Percentiles rank a stretch among this genome's conserved stretches.
Conservation (phyloP, 2,329 filamentous ascomycete genomes). For the Scleromitrula shiraiana region DNA sequence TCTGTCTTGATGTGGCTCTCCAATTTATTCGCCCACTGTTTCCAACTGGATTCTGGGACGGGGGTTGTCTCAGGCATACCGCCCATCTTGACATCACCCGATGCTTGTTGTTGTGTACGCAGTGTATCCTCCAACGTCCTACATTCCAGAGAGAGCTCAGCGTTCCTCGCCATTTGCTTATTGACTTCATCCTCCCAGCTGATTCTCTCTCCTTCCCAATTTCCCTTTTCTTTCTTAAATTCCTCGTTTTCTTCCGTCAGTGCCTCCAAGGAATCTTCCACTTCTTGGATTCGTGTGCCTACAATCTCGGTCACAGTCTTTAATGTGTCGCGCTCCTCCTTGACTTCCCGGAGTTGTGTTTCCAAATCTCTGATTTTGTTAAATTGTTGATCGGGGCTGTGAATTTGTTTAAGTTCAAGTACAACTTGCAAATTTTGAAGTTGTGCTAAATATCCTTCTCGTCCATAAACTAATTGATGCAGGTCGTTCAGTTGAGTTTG, state of each 20-base stretch:
- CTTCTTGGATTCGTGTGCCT: neutral
- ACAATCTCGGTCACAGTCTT: neutral
- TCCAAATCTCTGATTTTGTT: neutral
- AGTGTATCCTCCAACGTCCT: slow-evolving; percentile 1
- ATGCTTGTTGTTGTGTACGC: neutral
- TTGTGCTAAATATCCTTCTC: neutral
- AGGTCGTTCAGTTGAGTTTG: neutral
- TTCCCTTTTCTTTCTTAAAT: neutral
- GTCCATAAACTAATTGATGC: neutral
- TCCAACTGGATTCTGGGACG: neutral
- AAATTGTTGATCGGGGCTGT: neutral
- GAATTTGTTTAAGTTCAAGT: neutral
- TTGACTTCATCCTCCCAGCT: neutral
- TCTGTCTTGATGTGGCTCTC: neutral
- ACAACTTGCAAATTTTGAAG: slow-evolving; percentile 2
- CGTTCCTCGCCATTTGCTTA: neutral
- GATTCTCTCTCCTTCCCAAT: neutral
- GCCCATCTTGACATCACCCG: neutral
- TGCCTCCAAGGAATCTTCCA: neutral
- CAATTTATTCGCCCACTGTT: neutral
- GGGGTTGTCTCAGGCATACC: neutral
- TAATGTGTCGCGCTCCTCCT: neutral
- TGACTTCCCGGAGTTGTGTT: neutral
- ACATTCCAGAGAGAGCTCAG: neutral
- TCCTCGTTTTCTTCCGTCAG: neutral